phyloP scores from a whole-genome alignment of 306 rosid genomes.

The Cucurbita pepo region DNA sequence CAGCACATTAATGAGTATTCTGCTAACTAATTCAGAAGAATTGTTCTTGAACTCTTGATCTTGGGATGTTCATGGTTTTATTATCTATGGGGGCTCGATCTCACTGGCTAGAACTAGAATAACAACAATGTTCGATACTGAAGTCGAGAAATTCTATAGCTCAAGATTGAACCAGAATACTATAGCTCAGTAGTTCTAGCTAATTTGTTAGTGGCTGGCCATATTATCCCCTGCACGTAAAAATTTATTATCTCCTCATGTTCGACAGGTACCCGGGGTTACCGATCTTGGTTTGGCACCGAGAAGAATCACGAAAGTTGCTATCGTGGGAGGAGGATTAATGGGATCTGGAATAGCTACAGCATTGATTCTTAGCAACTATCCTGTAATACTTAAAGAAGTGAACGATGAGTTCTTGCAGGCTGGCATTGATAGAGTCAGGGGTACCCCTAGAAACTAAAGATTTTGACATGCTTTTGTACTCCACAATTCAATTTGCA shows the following conservation, averaged over 20 bases:
- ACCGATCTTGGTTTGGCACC: constrained; percentile 79
- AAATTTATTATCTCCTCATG: background rate
- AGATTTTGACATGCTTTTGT: background rate
- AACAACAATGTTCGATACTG: background rate
- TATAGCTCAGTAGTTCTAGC: background rate
- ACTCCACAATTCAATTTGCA: background rate
- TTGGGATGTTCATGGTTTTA: background rate
- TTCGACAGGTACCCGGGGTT: constrained; percentile 70
- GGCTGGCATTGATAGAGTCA: constrained; percentile 70
- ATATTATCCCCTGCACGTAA: background rate
- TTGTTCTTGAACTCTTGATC: background rate
- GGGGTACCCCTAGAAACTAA: constrained; percentile 30
- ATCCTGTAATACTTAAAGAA: constrained; percentile 76
- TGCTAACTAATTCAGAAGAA: background rate
- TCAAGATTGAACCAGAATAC: background rate
- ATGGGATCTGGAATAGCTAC: constrained; percentile 99
- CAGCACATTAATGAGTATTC: background rate
- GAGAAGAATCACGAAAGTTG: constrained; percentile 64
- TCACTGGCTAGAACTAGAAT: background rate
- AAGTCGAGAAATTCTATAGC: background rate
- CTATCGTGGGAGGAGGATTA: constrained; percentile 84
- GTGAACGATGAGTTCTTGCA: constrained; percentile 75
- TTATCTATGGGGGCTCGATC: background rate
- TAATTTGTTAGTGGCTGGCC: background rate
- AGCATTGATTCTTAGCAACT: constrained; percentile 56